Evolutionary conservation across 768 basidiomycete species (phyloP), one percentile per base, ranked within the genome.

Genomic region (Mycena latifolia): DNA sequence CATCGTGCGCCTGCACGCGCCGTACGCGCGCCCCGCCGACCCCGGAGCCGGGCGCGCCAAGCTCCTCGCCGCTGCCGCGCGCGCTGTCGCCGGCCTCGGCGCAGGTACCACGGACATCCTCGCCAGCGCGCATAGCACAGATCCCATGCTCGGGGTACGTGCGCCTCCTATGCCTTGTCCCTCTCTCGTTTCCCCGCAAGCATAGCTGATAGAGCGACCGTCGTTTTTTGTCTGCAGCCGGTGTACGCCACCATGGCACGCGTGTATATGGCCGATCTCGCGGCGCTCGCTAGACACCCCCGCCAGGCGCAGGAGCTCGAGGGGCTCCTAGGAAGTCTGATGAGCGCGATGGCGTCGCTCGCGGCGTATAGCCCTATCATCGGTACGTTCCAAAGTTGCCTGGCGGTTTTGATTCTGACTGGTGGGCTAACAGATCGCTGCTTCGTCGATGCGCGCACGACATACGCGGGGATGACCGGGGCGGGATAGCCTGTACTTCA

Each of bases 321-420:
- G 31, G 31, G 14, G n/a, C 20, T 41, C 12, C 37, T 68, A 46
- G 62, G 57, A 1, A 50, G n/a, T 11, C 11, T 64, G 27, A 63
- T 68, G 67, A 24, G 62, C 22, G 25, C 53, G 3, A 55, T 68
- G 67, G 58, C 57, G 28, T 59, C 61, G 37, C 41, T 68, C 3
- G 57, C 67, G 28, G 46, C 52, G 24, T 63, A 63, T 45, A 64
- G 67, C 29, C 67, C 67, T 2, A 45, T 68, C 12, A 41, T 68
- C 14, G 61, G 67, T 68, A 39, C 14, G 62, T 33, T 33, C 31
- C 20, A 8, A 11, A 7, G 27, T 15, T 33, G 5, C 31, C 22
- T 7, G 25, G 20, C 12, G n/a, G n/a, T n/a, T 39, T 6, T 51
- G 28, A 39, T 4, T 31, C 27, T 52, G 18, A 52, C 27, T 14